Conservation (phyloP, 192 early-diverging fungal species). For the Coemansia biformis region DNA sequence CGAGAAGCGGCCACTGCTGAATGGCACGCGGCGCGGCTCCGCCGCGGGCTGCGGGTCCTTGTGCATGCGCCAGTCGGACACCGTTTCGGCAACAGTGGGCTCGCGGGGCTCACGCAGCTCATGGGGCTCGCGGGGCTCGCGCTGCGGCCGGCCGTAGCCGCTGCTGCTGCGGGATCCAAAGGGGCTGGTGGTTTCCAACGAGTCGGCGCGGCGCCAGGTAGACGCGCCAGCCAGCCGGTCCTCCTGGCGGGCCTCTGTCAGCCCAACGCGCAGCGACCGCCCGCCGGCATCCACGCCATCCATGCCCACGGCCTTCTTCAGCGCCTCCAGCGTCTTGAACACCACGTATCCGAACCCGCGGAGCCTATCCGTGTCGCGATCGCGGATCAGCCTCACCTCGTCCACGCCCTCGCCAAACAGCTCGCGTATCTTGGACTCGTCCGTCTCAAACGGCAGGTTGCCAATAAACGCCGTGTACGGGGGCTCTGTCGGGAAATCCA, state of each 20-base stretch:
- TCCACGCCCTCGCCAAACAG: constrained; percentile 72
- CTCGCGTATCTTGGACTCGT: constrained; percentile 66
- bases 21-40: constrained; percentile 1
- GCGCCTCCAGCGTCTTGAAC: constrained; percentile 79
- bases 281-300: constrained; percentile 54
- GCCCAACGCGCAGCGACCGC: constrained; percentile 74
- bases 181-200: not conserved
- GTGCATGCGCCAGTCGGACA: constrained; percentile 32
- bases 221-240: constrained; percentile 13
- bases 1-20: constrained; percentile 20
- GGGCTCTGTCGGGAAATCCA: constrained; percentile 71
- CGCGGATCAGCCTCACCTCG: constrained; percentile 74
- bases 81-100: constrained; percentile 23
- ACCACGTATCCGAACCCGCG: constrained; percentile 97
- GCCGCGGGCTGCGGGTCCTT: constrained; percentile 3
- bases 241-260: constrained; percentile 71
- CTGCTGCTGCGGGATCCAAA: constrained; percentile 4
- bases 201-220: constrained; percentile 32
- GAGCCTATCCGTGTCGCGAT: constrained; percentile 68
- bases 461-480: constrained; percentile 90
- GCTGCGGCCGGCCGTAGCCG: constrained; percentile 1
- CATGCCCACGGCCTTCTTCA: constrained; percentile 69
- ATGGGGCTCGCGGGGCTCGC: constrained; percentile 5
- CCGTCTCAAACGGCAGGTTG: constrained; percentile 82
- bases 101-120: constrained; percentile 21